phyloP scores from a whole-genome alignment of 345 rosid species.

The Trapa incisa region DNA sequence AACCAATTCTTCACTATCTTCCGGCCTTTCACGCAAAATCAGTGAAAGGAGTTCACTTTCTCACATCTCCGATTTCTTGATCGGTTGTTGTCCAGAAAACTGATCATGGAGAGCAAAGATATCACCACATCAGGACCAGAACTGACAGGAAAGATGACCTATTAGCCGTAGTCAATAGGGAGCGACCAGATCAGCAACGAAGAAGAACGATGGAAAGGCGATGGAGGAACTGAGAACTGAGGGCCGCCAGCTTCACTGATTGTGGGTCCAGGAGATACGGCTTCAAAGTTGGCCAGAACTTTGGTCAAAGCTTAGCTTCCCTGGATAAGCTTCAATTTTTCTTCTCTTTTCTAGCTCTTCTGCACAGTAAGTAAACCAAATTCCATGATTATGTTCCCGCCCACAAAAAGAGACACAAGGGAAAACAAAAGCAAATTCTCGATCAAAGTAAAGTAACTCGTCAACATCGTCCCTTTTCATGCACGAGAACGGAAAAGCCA shows the following conservation, averaged over 20 bases:
- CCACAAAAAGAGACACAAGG: background rate
- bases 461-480: too few species aligned
- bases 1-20: background rate
- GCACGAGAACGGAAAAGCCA: too few species aligned
- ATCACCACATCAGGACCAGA: constrained; percentile 10
- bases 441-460: too few species aligned
- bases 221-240: constrained; percentile 26
- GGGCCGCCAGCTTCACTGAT: constrained; percentile 16
- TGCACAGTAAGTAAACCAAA: background rate
- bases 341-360: constrained; percentile 8
- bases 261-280: constrained; percentile 28
- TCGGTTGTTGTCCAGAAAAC: constrained; percentile 4
- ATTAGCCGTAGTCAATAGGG: constrained; percentile 77
- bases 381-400: background rate
- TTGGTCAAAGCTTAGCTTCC: constrained; percentile 31
- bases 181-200: constrained; percentile 37
- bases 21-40: background rate
- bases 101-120: background rate
- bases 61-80: constrained; percentile 22
- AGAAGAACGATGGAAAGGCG: constrained; percentile 9
- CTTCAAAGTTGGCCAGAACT: constrained; percentile 69
- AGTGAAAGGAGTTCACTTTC: background rate
- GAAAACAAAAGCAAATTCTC: background rate
- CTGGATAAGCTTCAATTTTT: constrained; percentile 31
- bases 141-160: constrained; percentile 9